Evolutionary conservation across 2,329 filamentous ascomycete genomes (phyloP).

Genomic region (Phaeosphaeria sp.): DNA sequence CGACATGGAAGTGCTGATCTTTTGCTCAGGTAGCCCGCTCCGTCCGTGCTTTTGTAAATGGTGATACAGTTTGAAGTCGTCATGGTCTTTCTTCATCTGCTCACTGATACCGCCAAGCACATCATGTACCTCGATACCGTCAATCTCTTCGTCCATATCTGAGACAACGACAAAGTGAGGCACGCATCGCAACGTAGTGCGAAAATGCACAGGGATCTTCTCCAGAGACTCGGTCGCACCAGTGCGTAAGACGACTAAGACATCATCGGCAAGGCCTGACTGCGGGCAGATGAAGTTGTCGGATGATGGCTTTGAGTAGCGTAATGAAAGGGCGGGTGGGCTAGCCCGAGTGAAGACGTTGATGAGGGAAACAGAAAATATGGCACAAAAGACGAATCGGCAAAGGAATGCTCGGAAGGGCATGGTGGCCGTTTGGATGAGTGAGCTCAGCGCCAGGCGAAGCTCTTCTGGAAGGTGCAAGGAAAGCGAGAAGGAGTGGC

Average conservation of each 20-base stretch:
- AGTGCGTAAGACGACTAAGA: conserved; percentile 66
- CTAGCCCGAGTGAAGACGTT: conserved; percentile 42
- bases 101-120: conserved; percentile 54
- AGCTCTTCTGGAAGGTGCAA: conserved; percentile 7
- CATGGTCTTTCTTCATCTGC: conserved; percentile 46
- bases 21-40: conserved; percentile 44
- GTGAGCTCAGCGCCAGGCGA: conserved; percentile 29
- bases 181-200: conserved; percentile 63
- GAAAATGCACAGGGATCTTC: conserved; percentile 64
- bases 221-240: conserved; percentile 65
- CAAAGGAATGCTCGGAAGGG: conserved; percentile 41
- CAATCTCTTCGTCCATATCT: conserved; percentile 62
- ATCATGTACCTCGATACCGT: conserved; percentile 57
- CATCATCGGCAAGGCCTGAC: conserved; percentile 53
- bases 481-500: conserved; percentile 10
- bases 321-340: conserved; percentile 36
- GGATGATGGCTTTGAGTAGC: conserved; percentile 29
- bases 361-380: conserved; percentile 43
- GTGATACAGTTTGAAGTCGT: conserved; percentile 62
- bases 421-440: conserved; percentile 25
- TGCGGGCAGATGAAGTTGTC: conserved; percentile 37
- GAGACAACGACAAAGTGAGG: conserved; percentile 64
- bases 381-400: conserved; percentile 39
- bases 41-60: conserved; percentile 55
- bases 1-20: conserved; percentile 38